Conservation (phyloP, 2,329 filamentous ascomycete species). For the Fusarium sp. region DNA sequence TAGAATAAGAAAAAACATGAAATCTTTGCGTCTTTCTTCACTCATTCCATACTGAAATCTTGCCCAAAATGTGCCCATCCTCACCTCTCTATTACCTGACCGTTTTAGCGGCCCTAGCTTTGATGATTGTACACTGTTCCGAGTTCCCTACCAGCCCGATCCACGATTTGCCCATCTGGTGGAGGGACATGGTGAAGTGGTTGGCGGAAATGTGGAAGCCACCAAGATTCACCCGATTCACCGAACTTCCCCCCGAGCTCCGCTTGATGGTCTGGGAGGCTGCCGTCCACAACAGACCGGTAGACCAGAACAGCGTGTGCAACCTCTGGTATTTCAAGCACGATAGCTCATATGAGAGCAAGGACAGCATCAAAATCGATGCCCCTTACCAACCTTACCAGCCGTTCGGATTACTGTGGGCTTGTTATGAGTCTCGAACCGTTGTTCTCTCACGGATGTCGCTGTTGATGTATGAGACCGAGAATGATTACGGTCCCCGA, state of each 20-base stretch:
- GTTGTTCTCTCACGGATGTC: background rate
- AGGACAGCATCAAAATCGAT: background rate
- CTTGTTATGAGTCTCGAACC: background rate
- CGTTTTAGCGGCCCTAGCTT: background rate
- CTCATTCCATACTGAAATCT: background rate
- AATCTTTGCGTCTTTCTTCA: background rate
- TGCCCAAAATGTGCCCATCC: background rate
- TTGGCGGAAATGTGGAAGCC: background rate
- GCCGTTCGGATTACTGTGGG: background rate
- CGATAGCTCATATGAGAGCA: background rate
- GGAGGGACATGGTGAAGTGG: background rate
- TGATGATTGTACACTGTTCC: background rate
- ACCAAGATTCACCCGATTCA: background rate
- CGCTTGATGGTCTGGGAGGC: constrained; percentile 12
- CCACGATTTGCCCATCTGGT: background rate
- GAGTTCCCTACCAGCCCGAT: background rate
- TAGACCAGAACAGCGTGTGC: background rate
- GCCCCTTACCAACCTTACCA: background rate
- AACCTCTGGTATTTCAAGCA: background rate
- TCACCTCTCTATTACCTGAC: background rate
- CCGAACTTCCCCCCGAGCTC: background rate
- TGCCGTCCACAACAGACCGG: background rate
- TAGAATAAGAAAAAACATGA: background rate
- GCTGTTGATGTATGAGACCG: background rate
- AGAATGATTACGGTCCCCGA: no score